Conservation (phyloP, 2,329 filamentous ascomycete genomes). For the Ampelomyces quisqualis region DNA sequence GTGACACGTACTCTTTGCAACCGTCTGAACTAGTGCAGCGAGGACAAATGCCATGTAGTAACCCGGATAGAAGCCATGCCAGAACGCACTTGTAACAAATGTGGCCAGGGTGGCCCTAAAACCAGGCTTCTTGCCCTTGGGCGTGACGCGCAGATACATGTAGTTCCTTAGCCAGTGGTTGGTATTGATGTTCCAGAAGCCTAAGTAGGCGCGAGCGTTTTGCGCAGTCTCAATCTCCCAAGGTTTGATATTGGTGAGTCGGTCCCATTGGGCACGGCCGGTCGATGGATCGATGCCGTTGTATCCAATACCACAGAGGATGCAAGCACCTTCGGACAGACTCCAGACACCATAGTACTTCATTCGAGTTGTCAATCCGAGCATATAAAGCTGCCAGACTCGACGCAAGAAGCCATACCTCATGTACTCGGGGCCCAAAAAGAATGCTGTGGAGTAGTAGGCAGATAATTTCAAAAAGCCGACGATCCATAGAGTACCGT, state of each 20-base stretch:
- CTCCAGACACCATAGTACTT: constrained; percentile 99
- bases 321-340: constrained; percentile 89
- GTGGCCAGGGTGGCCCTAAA: constrained; percentile 93
- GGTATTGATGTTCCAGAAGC: constrained; percentile 97
- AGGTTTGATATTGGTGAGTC: constrained; percentile 85
- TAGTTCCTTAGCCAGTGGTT: constrained; percentile 97
- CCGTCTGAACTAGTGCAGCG: constrained; percentile 87
- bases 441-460: constrained; percentile 63
- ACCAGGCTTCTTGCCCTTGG: constrained; percentile 91
- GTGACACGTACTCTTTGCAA: constrained; percentile 79
- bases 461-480: constrained; percentile 71
- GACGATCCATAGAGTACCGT: constrained; percentile 76
- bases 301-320: constrained; percentile 89
- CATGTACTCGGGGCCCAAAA: constrained; percentile 67
- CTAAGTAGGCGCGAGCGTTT: constrained; percentile 89
- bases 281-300: constrained; percentile 86
- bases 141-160: constrained; percentile 91
- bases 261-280: constrained; percentile 84
- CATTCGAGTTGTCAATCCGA: constrained; percentile 75
- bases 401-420: constrained; percentile 69
- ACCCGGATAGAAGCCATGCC: constrained; percentile 97
- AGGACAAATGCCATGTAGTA: constrained; percentile 92
- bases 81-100: constrained; percentile 90
- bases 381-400: constrained; percentile 78
- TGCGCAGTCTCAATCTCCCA: constrained; percentile 85